Base-by-base conservation (phyloP, 179 eudicot species). In the Patellifolia procumbens region DNA sequence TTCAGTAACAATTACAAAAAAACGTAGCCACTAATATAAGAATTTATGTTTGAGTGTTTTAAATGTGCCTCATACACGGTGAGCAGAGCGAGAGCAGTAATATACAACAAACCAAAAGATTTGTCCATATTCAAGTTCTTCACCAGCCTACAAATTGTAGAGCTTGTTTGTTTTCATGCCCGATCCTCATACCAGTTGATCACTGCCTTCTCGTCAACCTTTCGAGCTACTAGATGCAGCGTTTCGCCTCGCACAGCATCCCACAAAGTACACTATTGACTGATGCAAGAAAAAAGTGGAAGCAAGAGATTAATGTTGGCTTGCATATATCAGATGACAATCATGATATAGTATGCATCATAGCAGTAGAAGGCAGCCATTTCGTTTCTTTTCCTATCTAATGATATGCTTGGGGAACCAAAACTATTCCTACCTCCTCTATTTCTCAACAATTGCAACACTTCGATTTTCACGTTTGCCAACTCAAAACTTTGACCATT, bases 221-320 rank as follows among this genome's bases (percentile, higher is more conserved):
- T 90, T 91, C 55, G 94, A 88, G 76, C 37, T 74, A 76, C 82
- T 81, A 46, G 83, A 81, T 10, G 82, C 85, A 74, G 96, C 97
- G 85, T 91, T 90, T 76, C 89, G 84, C 83, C 97, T 85, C 5
- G 97, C 98, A 77, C 97, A 94, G 79, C 98, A 94, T 68, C 98
- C 98, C 58, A 94, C 97, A 65, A 92, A 92, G 90, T 94, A 94
- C 78, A 94, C 81, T 58, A 89, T 79, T 22, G 95, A 88, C 98
- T 94, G 89, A 24, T 55, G 59, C 51, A 58, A 73, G 20, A 34
- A 22, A 79, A 53, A 56, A 12, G 48, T 11, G 62, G 26, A 55
- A 22, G 39, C 48, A 28, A 10, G 56, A 61, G 29, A 62, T n/a
- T 10, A 24, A 49, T 29, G 17, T 6, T 16, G n/a, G 55, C 24